phyloP scores from a whole-genome alignment of 129 eudicot genomes.

The Smallanthus sonchifolius region DNA sequence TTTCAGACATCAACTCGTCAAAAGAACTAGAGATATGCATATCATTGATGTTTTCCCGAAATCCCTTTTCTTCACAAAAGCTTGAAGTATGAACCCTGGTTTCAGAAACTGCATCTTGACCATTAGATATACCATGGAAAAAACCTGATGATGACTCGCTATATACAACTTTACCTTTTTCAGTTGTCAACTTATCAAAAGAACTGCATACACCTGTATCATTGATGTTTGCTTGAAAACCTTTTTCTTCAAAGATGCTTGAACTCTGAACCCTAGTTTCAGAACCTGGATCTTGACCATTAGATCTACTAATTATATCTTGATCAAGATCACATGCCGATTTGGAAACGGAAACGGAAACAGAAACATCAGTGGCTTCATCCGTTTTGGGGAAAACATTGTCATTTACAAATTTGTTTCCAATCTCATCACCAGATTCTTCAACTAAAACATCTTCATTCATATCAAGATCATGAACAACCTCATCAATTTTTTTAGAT shows the following conservation, averaged over 20 bases:
- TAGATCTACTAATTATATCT: conserved; percentile 32
- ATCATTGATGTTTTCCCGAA: conserved; percentile 19
- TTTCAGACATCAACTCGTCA: conserved; percentile 32
- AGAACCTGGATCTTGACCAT: conserved; percentile 21
- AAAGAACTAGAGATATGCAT: conserved; percentile 6
- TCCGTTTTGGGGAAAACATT: conserved; percentile 18
- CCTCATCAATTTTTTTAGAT: conserved; percentile 19
- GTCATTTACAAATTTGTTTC: conserved; percentile 11
- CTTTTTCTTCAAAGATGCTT: conserved; percentile 21
- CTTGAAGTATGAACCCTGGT: conserved; percentile 30
- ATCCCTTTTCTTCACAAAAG: conserved; percentile 21
- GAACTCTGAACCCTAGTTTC: conserved; percentile 31
- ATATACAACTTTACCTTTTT: conserved; percentile 20
- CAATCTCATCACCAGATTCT: conserved; percentile 31
- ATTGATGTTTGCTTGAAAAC: conserved; percentile 16
- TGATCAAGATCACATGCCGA: conserved; percentile 30
- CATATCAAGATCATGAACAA: conserved; percentile 26
- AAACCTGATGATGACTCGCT: conserved; percentile 27
- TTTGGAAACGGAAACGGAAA: conserved; percentile 25
- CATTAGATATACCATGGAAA: conserved; percentile 11
- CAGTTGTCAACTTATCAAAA: conserved; percentile 26
- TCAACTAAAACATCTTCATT: conserved; percentile 17
- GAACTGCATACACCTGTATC: conserved; percentile 18
- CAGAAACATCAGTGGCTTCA: conserved; percentile 14
- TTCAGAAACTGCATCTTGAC: conserved; percentile 28